Evolutionary conservation across 768 basidiomycete species (phyloP).

Genomic region (Exidia glandulosa): DNA sequence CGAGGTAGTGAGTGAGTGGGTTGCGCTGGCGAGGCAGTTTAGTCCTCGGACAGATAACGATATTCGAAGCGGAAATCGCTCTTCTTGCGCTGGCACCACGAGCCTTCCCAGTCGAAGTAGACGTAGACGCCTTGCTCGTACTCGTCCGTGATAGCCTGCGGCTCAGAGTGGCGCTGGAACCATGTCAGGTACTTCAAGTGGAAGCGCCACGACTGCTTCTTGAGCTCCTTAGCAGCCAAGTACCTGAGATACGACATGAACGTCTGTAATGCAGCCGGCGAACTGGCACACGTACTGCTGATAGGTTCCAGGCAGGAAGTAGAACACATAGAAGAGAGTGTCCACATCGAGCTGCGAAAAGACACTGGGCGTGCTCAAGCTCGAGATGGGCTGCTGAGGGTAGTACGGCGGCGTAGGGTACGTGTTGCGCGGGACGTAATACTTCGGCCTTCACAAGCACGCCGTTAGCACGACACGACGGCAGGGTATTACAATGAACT

Average conservation of each 20-base stretch:
- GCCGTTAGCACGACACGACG: not conserved
- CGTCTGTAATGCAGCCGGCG: not conserved
- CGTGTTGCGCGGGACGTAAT: constrained; percentile 90
- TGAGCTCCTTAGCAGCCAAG: constrained; percentile 92
- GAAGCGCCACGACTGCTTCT: constrained; percentile 97
- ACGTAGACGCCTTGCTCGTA: constrained; percentile 99
- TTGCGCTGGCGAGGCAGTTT: no score
- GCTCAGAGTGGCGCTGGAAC: constrained; percentile 98
- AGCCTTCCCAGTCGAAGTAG: constrained; percentile 99
- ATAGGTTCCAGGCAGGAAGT: constrained; percentile 94
- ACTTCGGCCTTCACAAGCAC: constrained; percentile 64
- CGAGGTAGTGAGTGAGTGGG: not conserved
- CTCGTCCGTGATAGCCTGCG: constrained; percentile 96
- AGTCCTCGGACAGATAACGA: constrained; percentile 89
- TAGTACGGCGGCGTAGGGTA: constrained; percentile 89
- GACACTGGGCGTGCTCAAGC: constrained; percentile 71
- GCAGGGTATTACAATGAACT: constrained; percentile 6
- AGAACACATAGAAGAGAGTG: constrained; percentile 97
- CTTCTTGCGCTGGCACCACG: constrained; percentile 98
- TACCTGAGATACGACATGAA: constrained; percentile 38
- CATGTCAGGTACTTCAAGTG: constrained; percentile 98
- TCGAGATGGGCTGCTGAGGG: constrained; percentile 75
- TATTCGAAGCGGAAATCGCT: constrained; percentile 96
- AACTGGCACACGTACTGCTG: constrained; percentile 60
- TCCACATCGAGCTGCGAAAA: constrained; percentile 92